Percentiles rank a stretch among this genome's conserved stretches.
phyloP scores from a whole-genome alignment of 148 eudicot species.

The Rheum nobile region DNA sequence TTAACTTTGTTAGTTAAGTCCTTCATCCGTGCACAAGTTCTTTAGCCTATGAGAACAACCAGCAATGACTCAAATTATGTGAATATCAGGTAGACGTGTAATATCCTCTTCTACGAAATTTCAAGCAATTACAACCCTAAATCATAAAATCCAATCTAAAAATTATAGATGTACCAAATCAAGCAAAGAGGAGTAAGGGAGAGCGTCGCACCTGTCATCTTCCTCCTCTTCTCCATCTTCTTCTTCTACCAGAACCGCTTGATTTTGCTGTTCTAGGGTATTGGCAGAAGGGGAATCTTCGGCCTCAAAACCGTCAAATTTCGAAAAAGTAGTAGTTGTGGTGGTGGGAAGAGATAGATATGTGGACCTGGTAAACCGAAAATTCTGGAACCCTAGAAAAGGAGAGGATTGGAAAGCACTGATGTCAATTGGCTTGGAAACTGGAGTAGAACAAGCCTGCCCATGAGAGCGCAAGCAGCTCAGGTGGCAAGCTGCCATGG shows the following conservation, averaged over 20 bases:
- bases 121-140: neutral
- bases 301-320: constrained; percentile 69
- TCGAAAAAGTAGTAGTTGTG: constrained; percentile 38
- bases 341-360: neutral
- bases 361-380: neutral
- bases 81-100: neutral
- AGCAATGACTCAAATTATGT: neutral
- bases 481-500: constrained; percentile 6
- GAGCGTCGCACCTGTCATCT: constrained; percentile 55
- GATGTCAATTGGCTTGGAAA: neutral
- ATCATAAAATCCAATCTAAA: neutral
- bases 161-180: neutral
- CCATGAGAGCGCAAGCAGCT: constrained; percentile 5
- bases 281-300: constrained; percentile 9
- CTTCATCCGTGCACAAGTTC: no score
- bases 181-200: neutral
- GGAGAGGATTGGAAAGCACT: neutral
- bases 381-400: neutral
- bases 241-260: constrained; percentile 9
- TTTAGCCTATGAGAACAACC: neutral
- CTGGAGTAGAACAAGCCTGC: neutral
- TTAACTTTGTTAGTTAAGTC: neutral
- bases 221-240: constrained; percentile 32
- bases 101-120: neutral
- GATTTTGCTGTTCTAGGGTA: constrained; percentile 8